Percentiles rank a stretch among this genome's conserved stretches.
These are phyloP conservation scores for Cladorrhinum samala DNA, from an alignment of 495 filamentous ascomycete species.

Conservation along the genomic window DNA sequence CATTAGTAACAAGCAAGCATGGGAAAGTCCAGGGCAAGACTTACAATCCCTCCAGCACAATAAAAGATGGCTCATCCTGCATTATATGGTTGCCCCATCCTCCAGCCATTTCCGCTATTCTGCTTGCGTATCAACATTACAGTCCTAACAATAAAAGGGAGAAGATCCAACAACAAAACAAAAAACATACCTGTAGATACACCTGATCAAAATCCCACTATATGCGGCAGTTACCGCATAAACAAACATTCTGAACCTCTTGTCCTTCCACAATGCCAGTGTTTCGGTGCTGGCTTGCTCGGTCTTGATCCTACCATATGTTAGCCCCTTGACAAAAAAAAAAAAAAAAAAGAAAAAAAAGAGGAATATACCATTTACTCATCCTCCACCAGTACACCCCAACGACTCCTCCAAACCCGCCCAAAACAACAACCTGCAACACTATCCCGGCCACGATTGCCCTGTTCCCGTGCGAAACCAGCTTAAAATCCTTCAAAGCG, in stretches of 20 bases:
- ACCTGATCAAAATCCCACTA: constrained; percentile 55
- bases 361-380: constrained; percentile 19
- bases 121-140: constrained; percentile 16
- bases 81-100: constrained; percentile 64
- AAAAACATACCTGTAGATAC: constrained; percentile 54
- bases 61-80: constrained; percentile 59
- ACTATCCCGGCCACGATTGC: constrained; percentile 67
- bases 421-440: constrained; percentile 61
- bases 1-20: no score
- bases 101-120: constrained; percentile 60
- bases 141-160: not conserved
- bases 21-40: no score
- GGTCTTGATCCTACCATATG: constrained; percentile 17
- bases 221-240: constrained; percentile 51
- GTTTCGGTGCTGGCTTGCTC: constrained; percentile 23
- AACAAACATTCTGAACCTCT: constrained; percentile 47
- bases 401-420: constrained; percentile 48
- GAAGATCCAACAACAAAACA: not conserved
- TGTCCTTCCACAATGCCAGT: constrained; percentile 28
- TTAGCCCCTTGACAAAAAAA: no score
- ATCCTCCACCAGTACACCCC: constrained; percentile 46
- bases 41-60: constrained; percentile 52
- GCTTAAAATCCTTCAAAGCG: constrained; percentile 28
- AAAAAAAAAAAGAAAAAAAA: not conserved
- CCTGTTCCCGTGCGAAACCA: constrained; percentile 48